Conservation (phyloP, 805 yeast species). For the Starmerella apis region DNA sequence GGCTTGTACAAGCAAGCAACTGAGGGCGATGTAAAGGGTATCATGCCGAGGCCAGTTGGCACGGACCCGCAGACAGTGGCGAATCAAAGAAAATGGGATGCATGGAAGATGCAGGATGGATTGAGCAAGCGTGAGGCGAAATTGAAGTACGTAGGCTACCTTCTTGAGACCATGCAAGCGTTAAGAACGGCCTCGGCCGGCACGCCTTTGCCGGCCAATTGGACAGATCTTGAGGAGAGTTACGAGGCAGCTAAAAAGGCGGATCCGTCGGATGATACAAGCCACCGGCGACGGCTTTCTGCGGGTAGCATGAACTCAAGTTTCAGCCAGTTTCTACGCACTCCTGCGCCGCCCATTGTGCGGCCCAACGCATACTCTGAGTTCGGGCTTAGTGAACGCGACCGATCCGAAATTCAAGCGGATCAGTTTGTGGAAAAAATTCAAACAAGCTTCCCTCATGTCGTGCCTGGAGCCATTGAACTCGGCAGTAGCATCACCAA, state of each 20-base stretch:
- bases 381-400: constrained; percentile 26
- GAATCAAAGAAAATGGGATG: constrained; percentile 66
- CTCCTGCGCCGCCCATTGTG: constrained; percentile 15
- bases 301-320: constrained; percentile 21
- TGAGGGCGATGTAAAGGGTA: constrained; percentile 67
- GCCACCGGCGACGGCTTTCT: constrained; percentile 21
- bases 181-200: constrained; percentile 38
- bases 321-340: constrained; percentile 25
- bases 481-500: not conserved
- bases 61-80: constrained; percentile 51
- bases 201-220: constrained; percentile 43
- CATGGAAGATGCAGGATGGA: constrained; percentile 73
- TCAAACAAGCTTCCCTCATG: constrained; percentile 19
- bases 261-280: not conserved
- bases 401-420: constrained; percentile 20
- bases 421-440: constrained; percentile 18
- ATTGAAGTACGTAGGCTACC: constrained; percentile 51
- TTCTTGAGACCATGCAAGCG: constrained; percentile 55
- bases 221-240: constrained; percentile 55
- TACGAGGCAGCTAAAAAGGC: constrained; percentile 41
- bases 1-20: constrained; percentile 85
- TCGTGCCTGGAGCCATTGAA: constrained; percentile 18
- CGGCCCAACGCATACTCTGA: constrained; percentile 21
- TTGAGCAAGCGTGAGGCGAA: constrained; percentile 61
- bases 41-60: constrained; percentile 58